Percentiles rank a stretch among this genome's conserved stretches.
These are phyloP conservation scores for Apophysomyces ossiformis DNA, from an alignment of 371 early-diverging fungal genomes.

Conservation along the genomic window DNA sequence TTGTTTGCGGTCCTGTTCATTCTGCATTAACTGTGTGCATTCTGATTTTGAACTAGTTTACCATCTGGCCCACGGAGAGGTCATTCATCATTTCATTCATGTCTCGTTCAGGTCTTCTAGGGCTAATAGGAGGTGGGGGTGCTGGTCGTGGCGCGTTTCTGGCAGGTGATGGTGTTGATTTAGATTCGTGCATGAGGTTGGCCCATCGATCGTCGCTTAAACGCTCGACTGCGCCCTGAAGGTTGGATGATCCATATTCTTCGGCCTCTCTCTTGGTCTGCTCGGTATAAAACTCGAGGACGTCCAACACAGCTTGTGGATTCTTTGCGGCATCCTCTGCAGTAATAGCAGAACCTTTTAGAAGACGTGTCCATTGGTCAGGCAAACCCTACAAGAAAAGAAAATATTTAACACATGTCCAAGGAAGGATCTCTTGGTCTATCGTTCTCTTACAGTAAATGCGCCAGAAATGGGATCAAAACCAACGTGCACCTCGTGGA, in stretches of 20 bases:
- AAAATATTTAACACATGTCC: too few relatives aligned
- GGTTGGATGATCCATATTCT: slow-evolving; percentile 42
- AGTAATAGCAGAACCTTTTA: slow-evolving; percentile 87
- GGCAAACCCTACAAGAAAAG: slow-evolving; percentile 74
- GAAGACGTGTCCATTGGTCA: slow-evolving; percentile 85
- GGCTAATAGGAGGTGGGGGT: slow-evolving; percentile 25
- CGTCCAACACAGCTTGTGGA: slow-evolving; percentile 94
- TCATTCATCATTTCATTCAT: slow-evolving; percentile 34
- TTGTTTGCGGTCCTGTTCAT: slow-evolving; percentile 7
- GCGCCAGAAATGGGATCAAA: slow-evolving; percentile 93
- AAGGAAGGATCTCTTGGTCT: too few relatives aligned
- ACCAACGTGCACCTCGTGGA: slow-evolving; percentile 96
- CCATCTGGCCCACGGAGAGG: slow-evolving; percentile 17
- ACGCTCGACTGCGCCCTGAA: slow-evolving; percentile 46
- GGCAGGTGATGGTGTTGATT: background rate
- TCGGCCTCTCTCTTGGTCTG: slow-evolving; percentile 56
- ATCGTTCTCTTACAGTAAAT: slow-evolving; percentile 75
- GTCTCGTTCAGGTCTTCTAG: slow-evolving; percentile 21
- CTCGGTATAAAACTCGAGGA: slow-evolving; percentile 93
- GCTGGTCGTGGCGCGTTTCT: slow-evolving; percentile 29
- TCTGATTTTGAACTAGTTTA: slow-evolving; percentile 6
- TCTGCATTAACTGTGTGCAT: background rate
- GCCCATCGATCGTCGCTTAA: slow-evolving; percentile 54
- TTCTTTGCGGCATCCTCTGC: slow-evolving; percentile 92
- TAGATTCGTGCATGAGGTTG: slow-evolving; percentile 38